A percentile compares a stretch with the other conserved stretches of the same genome.
Evolutionary conservation across 495 filamentous ascomycete genomes (phyloP).

Genomic region (Penicillium tannophilum): DNA sequence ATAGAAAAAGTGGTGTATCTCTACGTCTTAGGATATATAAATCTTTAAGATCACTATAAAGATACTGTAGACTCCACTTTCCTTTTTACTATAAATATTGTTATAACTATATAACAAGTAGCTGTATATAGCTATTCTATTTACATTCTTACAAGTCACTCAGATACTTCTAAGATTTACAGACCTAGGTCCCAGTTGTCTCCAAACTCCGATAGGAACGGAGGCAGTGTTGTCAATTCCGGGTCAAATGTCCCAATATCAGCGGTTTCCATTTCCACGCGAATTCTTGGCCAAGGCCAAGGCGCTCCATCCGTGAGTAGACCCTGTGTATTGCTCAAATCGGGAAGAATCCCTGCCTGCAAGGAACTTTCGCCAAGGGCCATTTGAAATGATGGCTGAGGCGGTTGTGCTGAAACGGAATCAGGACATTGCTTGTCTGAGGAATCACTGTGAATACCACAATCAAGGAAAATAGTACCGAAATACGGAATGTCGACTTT

Average conservation of each 20-base stretch:
- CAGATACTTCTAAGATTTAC: constrained; percentile 1
- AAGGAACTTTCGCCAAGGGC: neutral
- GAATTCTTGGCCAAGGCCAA: constrained; percentile 1
- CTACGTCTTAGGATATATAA: too few species aligned
- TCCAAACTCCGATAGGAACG: constrained; percentile 13
- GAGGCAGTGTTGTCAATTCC: constrained; percentile 13
- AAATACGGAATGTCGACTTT: constrained; percentile 21
- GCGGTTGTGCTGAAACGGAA: neutral
- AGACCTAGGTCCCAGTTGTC: constrained; percentile 17
- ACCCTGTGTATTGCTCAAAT: neutral
- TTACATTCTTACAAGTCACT: neutral
- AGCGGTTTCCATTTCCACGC: constrained; percentile 5
- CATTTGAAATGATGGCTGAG: neutral
- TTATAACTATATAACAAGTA: too few species aligned
- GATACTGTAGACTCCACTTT: too few species aligned
- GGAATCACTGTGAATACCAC: neutral
- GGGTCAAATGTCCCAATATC: constrained; percentile 18
- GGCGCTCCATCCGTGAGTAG: neutral
- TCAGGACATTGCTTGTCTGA: neutral
- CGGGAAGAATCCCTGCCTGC: neutral
- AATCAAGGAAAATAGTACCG: constrained; percentile 17
- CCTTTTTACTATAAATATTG: too few species aligned
- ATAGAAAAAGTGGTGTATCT: too few species aligned
- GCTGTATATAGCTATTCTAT: too few species aligned
- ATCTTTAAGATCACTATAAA: too few species aligned